These are phyloP conservation scores for Cetraspora pellucida DNA, from an alignment of 192 early-diverging fungal species.

Conservation along the genomic window DNA sequence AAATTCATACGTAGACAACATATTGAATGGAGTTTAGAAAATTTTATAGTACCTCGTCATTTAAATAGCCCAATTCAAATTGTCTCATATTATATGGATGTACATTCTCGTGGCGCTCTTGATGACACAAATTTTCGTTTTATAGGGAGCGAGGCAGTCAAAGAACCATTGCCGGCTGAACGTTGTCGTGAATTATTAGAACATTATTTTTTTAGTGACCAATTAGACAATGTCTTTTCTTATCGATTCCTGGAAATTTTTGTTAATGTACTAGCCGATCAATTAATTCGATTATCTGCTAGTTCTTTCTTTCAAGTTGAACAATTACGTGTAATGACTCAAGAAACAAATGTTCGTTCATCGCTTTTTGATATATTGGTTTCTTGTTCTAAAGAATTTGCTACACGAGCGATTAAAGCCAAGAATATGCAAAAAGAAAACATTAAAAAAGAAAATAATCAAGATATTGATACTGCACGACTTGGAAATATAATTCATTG, in stretches of 20 bases:
- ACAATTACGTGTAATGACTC: conserved; percentile 11
- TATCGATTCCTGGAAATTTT: conserved; percentile 33
- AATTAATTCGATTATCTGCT: conserved; percentile 14
- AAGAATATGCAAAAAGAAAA: conserved; percentile 16
- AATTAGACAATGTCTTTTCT: conserved; percentile 3
- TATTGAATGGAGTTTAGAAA: conserved; percentile 18
- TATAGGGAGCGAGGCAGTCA: neutral
- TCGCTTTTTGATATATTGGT: conserved; percentile 24
- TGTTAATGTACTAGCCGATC: conserved; percentile 14
- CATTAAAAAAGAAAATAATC: neutral
- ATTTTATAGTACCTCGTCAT: conserved; percentile 26
- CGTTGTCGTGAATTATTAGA: conserved; percentile 18
- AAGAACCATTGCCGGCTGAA: neutral
- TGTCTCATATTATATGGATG: conserved; percentile 21
- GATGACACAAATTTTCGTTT: conserved; percentile 28
- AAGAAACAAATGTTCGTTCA: conserved; percentile 12
- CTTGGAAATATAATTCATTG: conserved; percentile 1
- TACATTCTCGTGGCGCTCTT: neutral
- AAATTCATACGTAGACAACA: neutral
- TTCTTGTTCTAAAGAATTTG: conserved; percentile 31
- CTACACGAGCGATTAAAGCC: conserved; percentile 24
- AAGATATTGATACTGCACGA: neutral
- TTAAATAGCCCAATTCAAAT: conserved; percentile 33
- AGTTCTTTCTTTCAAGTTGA: conserved; percentile 32
- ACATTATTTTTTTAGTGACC: conserved; percentile 13